phyloP scores from a whole-genome alignment of 2,329 filamentous ascomycete genomes.

The Cladosporium austrohemisphaericum region DNA sequence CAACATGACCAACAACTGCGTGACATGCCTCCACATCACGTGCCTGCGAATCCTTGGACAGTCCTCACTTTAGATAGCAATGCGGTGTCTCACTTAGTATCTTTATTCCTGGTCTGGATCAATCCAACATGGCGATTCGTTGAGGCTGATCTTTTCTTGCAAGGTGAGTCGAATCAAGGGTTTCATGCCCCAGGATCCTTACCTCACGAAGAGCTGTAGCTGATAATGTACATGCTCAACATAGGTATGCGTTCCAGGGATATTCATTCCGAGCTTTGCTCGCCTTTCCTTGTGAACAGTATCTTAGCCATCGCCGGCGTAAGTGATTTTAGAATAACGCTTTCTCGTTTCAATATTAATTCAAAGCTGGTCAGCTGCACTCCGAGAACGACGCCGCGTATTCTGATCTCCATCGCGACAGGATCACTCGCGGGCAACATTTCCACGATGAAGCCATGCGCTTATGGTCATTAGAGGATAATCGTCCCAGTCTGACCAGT shows the following conservation, averaged over 20 bases:
- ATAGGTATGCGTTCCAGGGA: slow-evolving; percentile 15
- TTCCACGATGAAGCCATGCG: slow-evolving; percentile 19
- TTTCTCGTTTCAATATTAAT: neutral
- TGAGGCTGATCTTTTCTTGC: slow-evolving; percentile 18
- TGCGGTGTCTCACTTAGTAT: slow-evolving; percentile 18
- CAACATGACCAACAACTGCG: neutral
- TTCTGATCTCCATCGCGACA: neutral
- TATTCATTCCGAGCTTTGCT: slow-evolving; percentile 12
- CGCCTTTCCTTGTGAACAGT: slow-evolving; percentile 16
- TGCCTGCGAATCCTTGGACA: slow-evolving; percentile 15
- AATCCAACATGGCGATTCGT: slow-evolving; percentile 20
- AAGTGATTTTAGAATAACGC: neutral
- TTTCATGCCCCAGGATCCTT: too few relatives aligned
- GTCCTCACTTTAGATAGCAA: slow-evolving; percentile 8
- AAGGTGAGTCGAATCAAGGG: slow-evolving; percentile 3
- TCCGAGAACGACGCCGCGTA: slow-evolving; percentile 17
- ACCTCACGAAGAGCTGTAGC: too few relatives aligned
- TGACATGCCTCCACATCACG: neutral
- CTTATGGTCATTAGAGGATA: slow-evolving; percentile 12
- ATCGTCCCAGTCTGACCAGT: slow-evolving; percentile 13
- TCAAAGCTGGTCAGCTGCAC: slow-evolving; percentile 5
- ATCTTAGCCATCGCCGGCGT: slow-evolving; percentile 18
- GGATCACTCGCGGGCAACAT: slow-evolving; percentile 16
- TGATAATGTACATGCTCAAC: neutral
- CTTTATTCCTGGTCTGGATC: slow-evolving; percentile 17